Evolutionary conservation across 768 basidiomycete genomes (phyloP), one percentile per base, ranked within the genome.

Genomic region (Pilatotrama ljubarskyi): DNA sequence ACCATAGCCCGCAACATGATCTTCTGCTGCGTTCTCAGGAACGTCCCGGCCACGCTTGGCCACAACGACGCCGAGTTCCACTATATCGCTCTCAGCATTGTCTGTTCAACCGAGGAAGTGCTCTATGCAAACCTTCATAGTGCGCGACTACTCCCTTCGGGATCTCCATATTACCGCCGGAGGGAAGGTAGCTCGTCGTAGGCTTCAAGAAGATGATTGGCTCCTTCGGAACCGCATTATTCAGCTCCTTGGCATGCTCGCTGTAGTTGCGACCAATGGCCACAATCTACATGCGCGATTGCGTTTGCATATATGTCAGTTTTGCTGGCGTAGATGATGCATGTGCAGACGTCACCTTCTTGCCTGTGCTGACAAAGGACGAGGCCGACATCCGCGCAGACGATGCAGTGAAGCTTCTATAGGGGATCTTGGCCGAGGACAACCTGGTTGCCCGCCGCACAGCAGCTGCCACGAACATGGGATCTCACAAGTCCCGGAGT

Each of bases 141-240:
- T 98, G 96, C 20, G 89, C 88, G 3, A 87, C 67, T 36, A 95
- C 81, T 5, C 95, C 95, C 25, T 70, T 75, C 0, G 97, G 97
- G 36, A 98, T 89, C 76, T 98, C 91, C 18, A 98, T 76, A 36
- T 82, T 81, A 1, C 91, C 93, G 0, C 91, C 91, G 15, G 85
- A 84, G 20, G 78, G 68, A 22, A 98, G 69, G 69, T 95, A 98
- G 70, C 90, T 93, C 13, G 89, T 86, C 5, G 97, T 98, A 8
- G 96, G 97, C 75, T 99, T 99, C 25, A 98, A 77, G 79, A 99
- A 99, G 83, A 98, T 95, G 81, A 99, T 98, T 0, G 97, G 97
- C 70, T 98, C 95, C 71, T 87, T 91, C 0, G 96, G 95, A 5
- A 88, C 76, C 5, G 89, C 77, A 71, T 98, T 98, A 69, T 87